phyloP scores from a whole-genome alignment of 2,329 filamentous ascomycete species.

The Microdochium nivale region DNA sequence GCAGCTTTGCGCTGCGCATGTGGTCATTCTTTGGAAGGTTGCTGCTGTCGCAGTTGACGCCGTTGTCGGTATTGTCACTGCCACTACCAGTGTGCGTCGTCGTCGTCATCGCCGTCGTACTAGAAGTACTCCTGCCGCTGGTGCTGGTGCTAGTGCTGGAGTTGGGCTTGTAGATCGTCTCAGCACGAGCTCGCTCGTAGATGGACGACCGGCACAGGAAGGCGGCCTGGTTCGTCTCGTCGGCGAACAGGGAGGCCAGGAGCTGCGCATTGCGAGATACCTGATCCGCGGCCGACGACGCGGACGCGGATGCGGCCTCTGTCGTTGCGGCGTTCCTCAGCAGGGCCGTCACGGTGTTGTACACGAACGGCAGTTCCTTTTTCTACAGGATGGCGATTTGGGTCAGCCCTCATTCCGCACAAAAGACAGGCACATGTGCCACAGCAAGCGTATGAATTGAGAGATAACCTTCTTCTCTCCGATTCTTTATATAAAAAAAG shows the following conservation, averaged over 20 bases:
- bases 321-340: conserved; percentile 35
- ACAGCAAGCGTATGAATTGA: too few species aligned
- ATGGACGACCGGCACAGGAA: conserved; percentile 59
- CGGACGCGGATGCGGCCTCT: conserved; percentile 18
- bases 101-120: background rate
- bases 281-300: conserved; percentile 25
- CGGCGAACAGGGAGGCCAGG: conserved; percentile 34
- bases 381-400: conserved; percentile 22
- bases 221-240: conserved; percentile 41
- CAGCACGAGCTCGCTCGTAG: conserved; percentile 45
- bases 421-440: too few species aligned
- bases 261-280: conserved; percentile 38
- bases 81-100: background rate
- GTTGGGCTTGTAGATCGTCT: conserved; percentile 4
- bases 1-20: conserved; percentile 50
- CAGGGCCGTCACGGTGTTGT: conserved; percentile 33
- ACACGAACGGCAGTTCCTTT: conserved; percentile 37
- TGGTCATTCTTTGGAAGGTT: background rate
- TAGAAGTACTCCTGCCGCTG: background rate
- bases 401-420: too few species aligned
- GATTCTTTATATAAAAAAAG: too few species aligned
- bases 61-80: background rate
- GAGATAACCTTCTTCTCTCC: too few species aligned
- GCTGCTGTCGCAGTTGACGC: background rate
- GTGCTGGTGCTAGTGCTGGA: background rate